Evolutionary conservation across 768 basidiomycete species (phyloP).

Genomic region (Kwoniella bestiolae): DNA sequence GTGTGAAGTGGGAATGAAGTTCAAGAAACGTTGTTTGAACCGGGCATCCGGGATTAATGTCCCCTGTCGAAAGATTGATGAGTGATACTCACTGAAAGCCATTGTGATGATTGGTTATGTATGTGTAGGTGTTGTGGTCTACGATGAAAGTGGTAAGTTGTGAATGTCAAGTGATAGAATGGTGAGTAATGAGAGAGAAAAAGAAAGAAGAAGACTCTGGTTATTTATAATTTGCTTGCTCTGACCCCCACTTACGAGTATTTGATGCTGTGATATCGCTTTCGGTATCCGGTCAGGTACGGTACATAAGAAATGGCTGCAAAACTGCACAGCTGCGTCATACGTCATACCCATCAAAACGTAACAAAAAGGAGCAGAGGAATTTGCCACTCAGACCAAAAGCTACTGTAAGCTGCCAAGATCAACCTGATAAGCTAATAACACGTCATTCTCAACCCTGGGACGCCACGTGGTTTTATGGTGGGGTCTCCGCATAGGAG

Average conservation of each 20-base stretch:
- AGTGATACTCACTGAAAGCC: slow-evolving; percentile 45
- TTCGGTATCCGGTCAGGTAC: background rate
- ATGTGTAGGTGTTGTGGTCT: background rate
- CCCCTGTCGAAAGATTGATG: no score
- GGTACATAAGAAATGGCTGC: background rate
- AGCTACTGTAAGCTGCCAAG: background rate
- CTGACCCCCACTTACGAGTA: no score
- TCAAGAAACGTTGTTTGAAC: background rate
- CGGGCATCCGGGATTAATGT: no score
- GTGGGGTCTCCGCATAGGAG: background rate
- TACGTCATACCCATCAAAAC: slow-evolving; percentile 6
- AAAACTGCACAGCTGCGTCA: slow-evolving; percentile 7
- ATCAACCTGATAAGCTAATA: background rate
- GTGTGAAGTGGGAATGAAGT: no score
- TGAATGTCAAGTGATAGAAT: background rate
- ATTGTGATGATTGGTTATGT: slow-evolving; percentile 27
- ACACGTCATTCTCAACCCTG: slow-evolving; percentile 4
- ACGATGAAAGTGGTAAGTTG: background rate
- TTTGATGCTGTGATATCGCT: no score
- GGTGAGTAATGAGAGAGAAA: background rate
- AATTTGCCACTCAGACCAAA: background rate
- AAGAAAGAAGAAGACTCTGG: background rate
- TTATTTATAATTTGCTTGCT: no score
- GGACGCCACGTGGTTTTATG: background rate
- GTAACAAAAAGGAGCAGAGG: background rate